A percentile compares a stretch with the other conserved stretches of the same genome.
Evolutionary conservation across 805 yeast species (phyloP).

Genomic region (Jamesozyma spencerorum): DNA sequence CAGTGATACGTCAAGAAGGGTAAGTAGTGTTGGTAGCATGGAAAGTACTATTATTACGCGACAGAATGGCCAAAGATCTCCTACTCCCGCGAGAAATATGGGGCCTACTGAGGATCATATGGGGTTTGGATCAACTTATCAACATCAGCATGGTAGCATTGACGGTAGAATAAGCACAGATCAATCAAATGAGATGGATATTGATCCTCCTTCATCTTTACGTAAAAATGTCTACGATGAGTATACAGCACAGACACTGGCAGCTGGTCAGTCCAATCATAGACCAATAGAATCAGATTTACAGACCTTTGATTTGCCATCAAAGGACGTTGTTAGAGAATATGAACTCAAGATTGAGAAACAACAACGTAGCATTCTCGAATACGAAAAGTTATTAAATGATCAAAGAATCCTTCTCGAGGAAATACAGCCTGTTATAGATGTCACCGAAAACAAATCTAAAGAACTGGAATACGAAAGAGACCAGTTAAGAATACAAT

Average conservation of each 20-base stretch:
- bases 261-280: too few relatives aligned
- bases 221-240: neutral
- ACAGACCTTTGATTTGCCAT: too few relatives aligned
- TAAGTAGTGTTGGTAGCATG: constrained; percentile 12
- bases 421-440: constrained; percentile 27
- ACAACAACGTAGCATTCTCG: constrained; percentile 16
- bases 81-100: constrained; percentile 29
- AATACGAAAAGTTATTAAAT: constrained; percentile 22
- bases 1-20: constrained; percentile 10
- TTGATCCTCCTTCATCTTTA: constrained; percentile 10
- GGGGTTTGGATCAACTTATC: too few relatives aligned
- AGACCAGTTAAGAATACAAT: constrained; percentile 15
- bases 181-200: constrained; percentile 8
- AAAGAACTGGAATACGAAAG: constrained; percentile 24
- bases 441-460: constrained; percentile 27
- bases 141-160: too few relatives aligned
- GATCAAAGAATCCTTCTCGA: constrained; percentile 27
- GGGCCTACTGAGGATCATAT: constrained; percentile 25
- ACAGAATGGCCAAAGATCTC: constrained; percentile 11
- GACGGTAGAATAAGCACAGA: too few relatives aligned
- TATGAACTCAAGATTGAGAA: constrained; percentile 10
- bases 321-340: neutral
- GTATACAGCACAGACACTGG: neutral
- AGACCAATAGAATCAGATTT: too few relatives aligned
- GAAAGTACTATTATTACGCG: constrained; percentile 10